phyloP scores from a whole-genome alignment of 441 rosid genomes.

The Aquilaria agallochum region DNA sequence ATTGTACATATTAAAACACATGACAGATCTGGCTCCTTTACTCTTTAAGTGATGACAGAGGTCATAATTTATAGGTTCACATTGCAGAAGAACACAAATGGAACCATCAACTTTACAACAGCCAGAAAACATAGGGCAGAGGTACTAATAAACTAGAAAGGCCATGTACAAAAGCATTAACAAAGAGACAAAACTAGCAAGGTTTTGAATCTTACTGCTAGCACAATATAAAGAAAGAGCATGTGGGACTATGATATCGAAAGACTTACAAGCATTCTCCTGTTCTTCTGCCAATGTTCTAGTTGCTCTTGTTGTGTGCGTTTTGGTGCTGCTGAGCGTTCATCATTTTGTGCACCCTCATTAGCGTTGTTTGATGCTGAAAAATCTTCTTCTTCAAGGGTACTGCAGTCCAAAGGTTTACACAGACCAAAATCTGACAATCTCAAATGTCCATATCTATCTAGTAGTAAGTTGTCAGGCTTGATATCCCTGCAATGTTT shows the following conservation, averaged over 20 bases:
- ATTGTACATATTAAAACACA: neutral
- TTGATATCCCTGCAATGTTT: constrained; percentile 73
- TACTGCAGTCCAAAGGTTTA: constrained; percentile 92
- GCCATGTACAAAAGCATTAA: neutral
- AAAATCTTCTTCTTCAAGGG: constrained; percentile 80
- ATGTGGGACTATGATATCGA: constrained; percentile 3
- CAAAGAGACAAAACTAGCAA: neutral
- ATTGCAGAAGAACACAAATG: neutral
- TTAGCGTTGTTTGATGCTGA: constrained; percentile 38
- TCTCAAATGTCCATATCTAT: constrained; percentile 84
- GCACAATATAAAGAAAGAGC: constrained; percentile 1
- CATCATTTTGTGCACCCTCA: constrained; percentile 48
- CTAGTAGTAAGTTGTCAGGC: constrained; percentile 96
- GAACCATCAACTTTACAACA: neutral
- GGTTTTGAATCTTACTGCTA: too few relatives aligned
- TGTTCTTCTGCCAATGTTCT: constrained; percentile 91
- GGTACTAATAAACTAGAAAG: neutral
- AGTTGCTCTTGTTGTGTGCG: constrained; percentile 91
- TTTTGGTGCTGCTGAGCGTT: constrained; percentile 50
- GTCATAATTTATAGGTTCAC: too few relatives aligned
- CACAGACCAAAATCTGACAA: constrained; percentile 97
- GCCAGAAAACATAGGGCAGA: neutral
- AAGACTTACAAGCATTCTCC: constrained; percentile 77
- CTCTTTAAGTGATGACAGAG: neutral
- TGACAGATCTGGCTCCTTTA: neutral